Evolutionary conservation across 345 rosid genomes (phyloP).

Genomic region (Gossypium thurberi): DNA sequence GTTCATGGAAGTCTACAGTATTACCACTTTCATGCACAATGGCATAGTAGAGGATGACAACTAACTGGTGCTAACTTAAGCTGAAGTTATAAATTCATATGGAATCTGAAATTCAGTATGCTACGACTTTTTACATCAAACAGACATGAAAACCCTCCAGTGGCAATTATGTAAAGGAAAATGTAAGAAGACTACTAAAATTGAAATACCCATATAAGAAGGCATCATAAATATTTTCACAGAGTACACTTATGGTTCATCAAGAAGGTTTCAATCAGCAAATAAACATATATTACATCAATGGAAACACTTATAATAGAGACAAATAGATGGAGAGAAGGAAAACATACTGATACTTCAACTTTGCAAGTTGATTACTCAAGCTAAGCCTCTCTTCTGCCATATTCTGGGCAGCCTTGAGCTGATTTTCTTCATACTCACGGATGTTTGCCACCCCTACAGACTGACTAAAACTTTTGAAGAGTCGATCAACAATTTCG

Average conservation of each 20-base stretch:
- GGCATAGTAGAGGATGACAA: neutral
- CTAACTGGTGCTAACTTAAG: neutral
- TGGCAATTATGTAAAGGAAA: neutral
- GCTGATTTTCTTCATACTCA: conserved; percentile 92
- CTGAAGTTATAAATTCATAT: neutral
- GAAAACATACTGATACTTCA: conserved; percentile 87
- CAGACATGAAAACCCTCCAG: neutral
- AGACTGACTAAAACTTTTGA: conserved; percentile 61
- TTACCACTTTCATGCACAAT: neutral
- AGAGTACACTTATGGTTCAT: neutral
- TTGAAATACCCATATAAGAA: neutral
- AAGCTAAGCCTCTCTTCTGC: conserved; percentile 89
- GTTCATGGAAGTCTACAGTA: neutral
- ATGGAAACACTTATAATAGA: neutral
- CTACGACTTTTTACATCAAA: neutral
- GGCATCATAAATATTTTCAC: neutral
- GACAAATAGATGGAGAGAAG: conserved; percentile 9
- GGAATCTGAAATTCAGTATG: neutral
- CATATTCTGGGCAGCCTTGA: conserved; percentile 76
- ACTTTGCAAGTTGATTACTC: conserved; percentile 88
- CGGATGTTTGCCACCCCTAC: conserved; percentile 93
- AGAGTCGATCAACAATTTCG: conserved; percentile 75
- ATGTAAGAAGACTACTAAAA: neutral
- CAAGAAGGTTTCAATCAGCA: neutral
- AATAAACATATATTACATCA: conserved; percentile 8